A percentile compares a stretch with the other conserved stretches of the same genome.
These are phyloP conservation scores for Echites panduratus DNA, from an alignment of 257 asterid species.

Conservation along the genomic window DNA sequence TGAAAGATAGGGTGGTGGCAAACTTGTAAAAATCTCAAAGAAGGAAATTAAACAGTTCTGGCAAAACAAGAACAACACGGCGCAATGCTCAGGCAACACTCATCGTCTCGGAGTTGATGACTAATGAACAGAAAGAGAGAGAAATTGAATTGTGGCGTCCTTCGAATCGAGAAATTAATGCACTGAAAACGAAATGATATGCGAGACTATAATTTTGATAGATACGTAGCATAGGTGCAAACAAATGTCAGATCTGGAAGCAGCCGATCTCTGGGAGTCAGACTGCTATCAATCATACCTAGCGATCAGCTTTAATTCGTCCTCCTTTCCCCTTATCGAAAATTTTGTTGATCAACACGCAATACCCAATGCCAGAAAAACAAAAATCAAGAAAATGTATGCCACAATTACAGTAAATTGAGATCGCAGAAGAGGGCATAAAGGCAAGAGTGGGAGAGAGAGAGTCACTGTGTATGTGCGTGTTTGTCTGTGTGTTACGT, in stretches of 20 bases:
- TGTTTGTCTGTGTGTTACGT: neutral
- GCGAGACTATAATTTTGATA: neutral
- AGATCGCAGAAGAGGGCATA: constrained; percentile 19
- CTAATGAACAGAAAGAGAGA: neutral
- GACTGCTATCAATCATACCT: constrained; percentile 2
- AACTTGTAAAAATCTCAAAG: neutral
- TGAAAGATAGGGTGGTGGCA: neutral
- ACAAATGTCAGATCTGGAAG: constrained; percentile 8
- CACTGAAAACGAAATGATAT: neutral
- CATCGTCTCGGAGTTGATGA: constrained; percentile 13
- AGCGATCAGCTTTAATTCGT: neutral
- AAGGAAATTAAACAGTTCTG: neutral
- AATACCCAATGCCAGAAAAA: neutral
- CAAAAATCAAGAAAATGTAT: neutral
- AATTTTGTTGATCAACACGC: neutral
- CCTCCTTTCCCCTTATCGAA: neutral
- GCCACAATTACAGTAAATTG: neutral
- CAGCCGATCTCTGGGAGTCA: neutral
- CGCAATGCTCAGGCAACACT: neutral
- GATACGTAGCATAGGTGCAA: neutral
- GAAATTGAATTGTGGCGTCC: neutral
- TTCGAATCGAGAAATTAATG: neutral
- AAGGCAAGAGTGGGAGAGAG: neutral
- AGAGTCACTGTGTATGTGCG: neutral
- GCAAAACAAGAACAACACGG: neutral